Evolutionary conservation across 208 protist species (phyloP), one percentile per base, ranked within the genome.

Genomic region (Herpetomonas muscarum): DNA sequence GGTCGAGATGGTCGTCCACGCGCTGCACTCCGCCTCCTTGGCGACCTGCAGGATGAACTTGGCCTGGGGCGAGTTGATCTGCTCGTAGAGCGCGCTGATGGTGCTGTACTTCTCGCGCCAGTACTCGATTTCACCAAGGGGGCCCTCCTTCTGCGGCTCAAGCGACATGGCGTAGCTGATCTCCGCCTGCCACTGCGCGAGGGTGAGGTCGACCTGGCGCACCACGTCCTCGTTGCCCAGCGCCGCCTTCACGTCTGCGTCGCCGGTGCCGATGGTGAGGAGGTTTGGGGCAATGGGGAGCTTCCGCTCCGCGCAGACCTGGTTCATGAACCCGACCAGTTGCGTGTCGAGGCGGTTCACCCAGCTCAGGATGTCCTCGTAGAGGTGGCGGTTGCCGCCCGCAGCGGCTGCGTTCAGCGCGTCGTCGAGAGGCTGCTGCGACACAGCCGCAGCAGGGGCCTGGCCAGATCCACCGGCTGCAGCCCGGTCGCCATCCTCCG

Each of bases 121-220:
- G 69, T 97, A 98, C 64, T 99, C 94, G 54, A 99, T 97, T 69
- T 99, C 97, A 28, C 90, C 94, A 4, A 99, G 76, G 13, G 97
- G 97, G 2, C 94, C 94, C 50, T 93, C 85, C 57, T 94, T 96
- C 51, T 92, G 86, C 12, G 82, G 85, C 55, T 97, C 89, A 15
- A 92, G 63, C 1, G 94, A 90, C 78, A 97, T 90, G 39, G 88
- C 90, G 60, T 87, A 90, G 65, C 70, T 85, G 54, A 97, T 90
- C 68, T 96, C 86, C 25, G 76, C 64, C 64, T 94, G 90, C 92
- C 92, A 97, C 64, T 94, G 81, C 22, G 83, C 57, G 1, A 97
- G 82, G 1, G 87, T 90, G 15, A 82, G 55, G 58, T 96, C 88
- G 47, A 97, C 81, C 57, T 97, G 81, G 12, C 76, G 69, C 30